Conservation (phyloP, 164 flowering plant species). For the Umbilicus rupestris region DNA sequence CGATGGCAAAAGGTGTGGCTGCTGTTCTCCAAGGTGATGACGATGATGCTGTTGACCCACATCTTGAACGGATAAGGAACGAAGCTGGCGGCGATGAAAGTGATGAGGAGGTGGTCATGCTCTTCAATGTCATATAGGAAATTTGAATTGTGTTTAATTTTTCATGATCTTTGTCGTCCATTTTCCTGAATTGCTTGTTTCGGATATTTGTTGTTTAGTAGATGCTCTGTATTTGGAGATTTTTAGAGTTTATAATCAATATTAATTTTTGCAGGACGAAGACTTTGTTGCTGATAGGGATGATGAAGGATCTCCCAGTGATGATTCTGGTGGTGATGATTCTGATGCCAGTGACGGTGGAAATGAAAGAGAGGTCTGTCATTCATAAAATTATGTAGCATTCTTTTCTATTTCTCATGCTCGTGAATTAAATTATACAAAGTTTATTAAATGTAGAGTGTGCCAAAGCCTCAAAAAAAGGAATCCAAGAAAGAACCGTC, state of each 20-base stretch:
- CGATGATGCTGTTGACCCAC: conserved; percentile 90
- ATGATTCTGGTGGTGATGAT: conserved; percentile 84
- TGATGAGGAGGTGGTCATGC: conserved; percentile 75
- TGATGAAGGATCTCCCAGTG: conserved; percentile 95
- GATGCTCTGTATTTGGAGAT: background rate
- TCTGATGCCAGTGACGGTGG: conserved; percentile 85
- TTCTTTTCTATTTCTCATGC: background rate
- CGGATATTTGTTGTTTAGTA: background rate
- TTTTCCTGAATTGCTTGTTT: background rate
- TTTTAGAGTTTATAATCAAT: background rate
- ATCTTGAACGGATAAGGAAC: conserved; percentile 82
- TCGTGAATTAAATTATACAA: background rate
- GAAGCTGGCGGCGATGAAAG: conserved; percentile 82
- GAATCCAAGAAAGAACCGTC: conserved; percentile 53
- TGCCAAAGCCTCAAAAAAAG: conserved; percentile 62
- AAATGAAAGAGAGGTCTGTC: conserved; percentile 51
- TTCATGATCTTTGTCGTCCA: background rate
- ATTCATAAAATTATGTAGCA: background rate
- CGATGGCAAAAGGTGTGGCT: conserved; percentile 48
- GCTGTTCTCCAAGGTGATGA: conserved; percentile 53
- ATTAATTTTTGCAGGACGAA: conserved; percentile 52
- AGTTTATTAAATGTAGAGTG: background rate
- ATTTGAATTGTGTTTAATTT: background rate
- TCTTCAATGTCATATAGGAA: background rate
- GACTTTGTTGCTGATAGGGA: conserved; percentile 84